Percentiles rank a stretch among this genome's conserved stretches.
Evolutionary conservation across 1,139 yeast genomes (phyloP).

Genomic region (Nakaseomyces bracarensis): DNA sequence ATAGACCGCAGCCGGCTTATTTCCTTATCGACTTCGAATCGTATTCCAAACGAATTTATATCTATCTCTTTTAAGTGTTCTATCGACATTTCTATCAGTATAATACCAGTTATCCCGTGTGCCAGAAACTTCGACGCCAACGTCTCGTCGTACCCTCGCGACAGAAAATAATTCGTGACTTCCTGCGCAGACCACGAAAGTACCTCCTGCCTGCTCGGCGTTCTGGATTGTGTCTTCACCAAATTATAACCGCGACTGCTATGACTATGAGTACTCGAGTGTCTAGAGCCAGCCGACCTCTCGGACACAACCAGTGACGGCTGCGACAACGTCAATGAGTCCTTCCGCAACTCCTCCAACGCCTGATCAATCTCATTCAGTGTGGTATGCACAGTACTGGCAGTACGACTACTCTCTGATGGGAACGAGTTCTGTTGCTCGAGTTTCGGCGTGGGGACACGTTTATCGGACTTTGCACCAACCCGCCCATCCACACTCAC

Average conservation of each 20-base stretch:
- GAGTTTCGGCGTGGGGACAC: conserved; percentile 16
- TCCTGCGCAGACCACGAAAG: conserved; percentile 74
- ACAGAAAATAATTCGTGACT: conserved; percentile 67
- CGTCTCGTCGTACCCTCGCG: conserved; percentile 61
- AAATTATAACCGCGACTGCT: too few relatives aligned
- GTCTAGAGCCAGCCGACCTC: too few relatives aligned
- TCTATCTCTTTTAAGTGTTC: conserved; percentile 84
- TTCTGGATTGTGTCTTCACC: too few relatives aligned
- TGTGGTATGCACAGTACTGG: conserved; percentile 45
- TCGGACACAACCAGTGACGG: not conserved
- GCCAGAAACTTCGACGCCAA: conserved; percentile 70
- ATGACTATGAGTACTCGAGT: not conserved
- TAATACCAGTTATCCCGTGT: conserved; percentile 83
- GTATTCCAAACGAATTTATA: conserved; percentile 84
- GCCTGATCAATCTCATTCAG: conserved; percentile 82
- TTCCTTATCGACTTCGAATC: conserved; percentile 85
- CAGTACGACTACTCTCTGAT: not conserved
- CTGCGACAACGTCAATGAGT: conserved; percentile 13
- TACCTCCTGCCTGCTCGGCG: conserved; percentile 37
- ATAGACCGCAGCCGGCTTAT: conserved; percentile 51
- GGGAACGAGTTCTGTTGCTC: not conserved
- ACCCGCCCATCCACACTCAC: not conserved
- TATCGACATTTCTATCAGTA: conserved; percentile 74
- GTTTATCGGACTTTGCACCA: conserved; percentile 22
- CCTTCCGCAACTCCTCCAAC: conserved; percentile 55